These are phyloP conservation scores for Penicillium manginii DNA, from an alignment of 495 filamentous ascomycete genomes.

Conservation along the genomic window DNA sequence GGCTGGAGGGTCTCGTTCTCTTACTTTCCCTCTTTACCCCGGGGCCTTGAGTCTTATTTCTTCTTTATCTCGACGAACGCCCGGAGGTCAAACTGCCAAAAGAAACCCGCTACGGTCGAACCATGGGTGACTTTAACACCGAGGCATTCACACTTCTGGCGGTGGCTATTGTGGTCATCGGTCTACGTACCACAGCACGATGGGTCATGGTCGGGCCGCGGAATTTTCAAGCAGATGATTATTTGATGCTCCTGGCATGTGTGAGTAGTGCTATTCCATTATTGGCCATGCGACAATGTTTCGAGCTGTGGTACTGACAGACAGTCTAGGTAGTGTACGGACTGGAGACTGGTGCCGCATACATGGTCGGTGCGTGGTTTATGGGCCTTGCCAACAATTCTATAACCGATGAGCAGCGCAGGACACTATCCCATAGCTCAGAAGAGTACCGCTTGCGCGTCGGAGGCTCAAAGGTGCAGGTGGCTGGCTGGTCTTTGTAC, in stretches of 20 bases:
- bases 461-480: slow-evolving; percentile 60
- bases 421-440: slow-evolving; percentile 42
- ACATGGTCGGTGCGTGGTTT: slow-evolving; percentile 52
- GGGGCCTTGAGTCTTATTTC: not conserved
- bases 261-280: slow-evolving; percentile 34
- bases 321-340: slow-evolving; percentile 40
- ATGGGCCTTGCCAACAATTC: slow-evolving; percentile 56
- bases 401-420: slow-evolving; percentile 55
- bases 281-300: not conserved
- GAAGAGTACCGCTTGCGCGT: slow-evolving; percentile 54
- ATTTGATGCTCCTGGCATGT: slow-evolving; percentile 60
- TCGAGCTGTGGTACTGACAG: slow-evolving; percentile 5
- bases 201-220: slow-evolving; percentile 53
- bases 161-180: slow-evolving; percentile 53
- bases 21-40: slow-evolving; percentile 7
- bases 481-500: slow-evolving; percentile 61
- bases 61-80: slow-evolving; percentile 31
- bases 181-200: slow-evolving; percentile 51
- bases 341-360: slow-evolving; percentile 51
- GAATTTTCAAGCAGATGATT: slow-evolving; percentile 60
- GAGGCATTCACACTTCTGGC: slow-evolving; percentile 59
- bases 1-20: slow-evolving; percentile 10
- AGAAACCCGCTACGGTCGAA: slow-evolving; percentile 1
- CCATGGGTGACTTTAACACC: slow-evolving; percentile 42
- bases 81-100: slow-evolving; percentile 6